phyloP scores from a whole-genome alignment of 768 basidiomycete species.

The Russula sp. region DNA sequence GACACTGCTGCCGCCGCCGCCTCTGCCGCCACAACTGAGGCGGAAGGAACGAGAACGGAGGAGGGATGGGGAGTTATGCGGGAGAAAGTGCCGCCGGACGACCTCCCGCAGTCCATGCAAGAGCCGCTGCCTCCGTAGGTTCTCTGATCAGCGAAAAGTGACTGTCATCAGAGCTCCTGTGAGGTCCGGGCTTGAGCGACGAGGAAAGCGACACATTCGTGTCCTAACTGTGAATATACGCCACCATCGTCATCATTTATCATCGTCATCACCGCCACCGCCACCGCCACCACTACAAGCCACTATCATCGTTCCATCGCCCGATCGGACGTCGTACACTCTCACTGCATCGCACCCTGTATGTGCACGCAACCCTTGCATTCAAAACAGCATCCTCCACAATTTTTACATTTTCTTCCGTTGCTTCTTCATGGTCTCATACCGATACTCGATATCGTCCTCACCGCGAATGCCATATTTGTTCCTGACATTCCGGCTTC shows the following conservation, averaged over 20 bases:
- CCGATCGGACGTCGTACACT: not conserved
- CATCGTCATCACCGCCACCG: not conserved
- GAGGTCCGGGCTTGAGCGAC: not conserved
- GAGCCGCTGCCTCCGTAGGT: not conserved
- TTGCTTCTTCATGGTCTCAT: conserved; percentile 5
- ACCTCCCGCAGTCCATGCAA: not conserved
- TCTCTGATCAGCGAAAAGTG: not conserved
- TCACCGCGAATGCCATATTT: not conserved
- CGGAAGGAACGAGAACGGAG: not conserved
- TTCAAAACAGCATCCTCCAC: not conserved
- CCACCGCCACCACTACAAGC: not conserved
- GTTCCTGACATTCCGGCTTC: conserved; percentile 5
- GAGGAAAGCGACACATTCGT: not conserved
- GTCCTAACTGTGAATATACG: not conserved
- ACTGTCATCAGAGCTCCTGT: not conserved
- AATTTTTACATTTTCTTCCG: conserved; percentile 1
- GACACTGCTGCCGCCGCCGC: not conserved
- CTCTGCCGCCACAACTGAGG: not conserved
- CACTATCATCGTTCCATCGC: not conserved
- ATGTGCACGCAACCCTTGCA: not conserved
- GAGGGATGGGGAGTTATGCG: not conserved
- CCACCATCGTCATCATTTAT: not conserved
- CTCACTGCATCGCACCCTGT: not conserved
- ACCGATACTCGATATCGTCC: conserved; percentile 7
- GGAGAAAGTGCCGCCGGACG: conserved; percentile 2